Conservation (phyloP, 2,329 filamentous ascomycete species). For the Colletotrichum musae region DNA sequence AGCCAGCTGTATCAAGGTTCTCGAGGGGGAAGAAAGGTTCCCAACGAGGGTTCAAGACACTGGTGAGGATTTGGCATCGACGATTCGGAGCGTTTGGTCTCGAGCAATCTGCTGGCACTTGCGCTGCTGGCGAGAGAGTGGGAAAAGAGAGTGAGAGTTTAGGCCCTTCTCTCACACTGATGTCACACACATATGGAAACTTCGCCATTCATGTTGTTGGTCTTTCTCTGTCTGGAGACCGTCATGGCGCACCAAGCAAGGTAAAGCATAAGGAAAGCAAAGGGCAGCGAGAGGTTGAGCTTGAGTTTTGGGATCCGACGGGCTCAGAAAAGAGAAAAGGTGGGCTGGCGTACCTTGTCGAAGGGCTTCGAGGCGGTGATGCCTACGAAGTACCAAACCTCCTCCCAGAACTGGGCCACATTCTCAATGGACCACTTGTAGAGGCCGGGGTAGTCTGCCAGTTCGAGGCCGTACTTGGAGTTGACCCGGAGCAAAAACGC, state of each 20-base stretch:
- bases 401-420: slow-evolving; percentile 84
- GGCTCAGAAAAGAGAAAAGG: slow-evolving; percentile 4
- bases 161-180: slow-evolving; percentile 19
- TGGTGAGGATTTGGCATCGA: slow-evolving; percentile 33
- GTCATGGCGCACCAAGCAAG: slow-evolving; percentile 37
- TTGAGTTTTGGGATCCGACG: slow-evolving; percentile 23
- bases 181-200: slow-evolving; percentile 12
- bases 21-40: slow-evolving; percentile 3
- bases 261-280: slow-evolving; percentile 9
- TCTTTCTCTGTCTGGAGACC: background rate
- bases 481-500: slow-evolving; percentile 80
- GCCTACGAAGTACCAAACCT: slow-evolving; percentile 87
- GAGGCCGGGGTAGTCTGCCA: slow-evolving; percentile 80
- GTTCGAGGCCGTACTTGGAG: slow-evolving; percentile 72
- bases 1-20: slow-evolving; percentile 22
- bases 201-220: background rate
- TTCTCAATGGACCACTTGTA: slow-evolving; percentile 89
- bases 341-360: slow-evolving; percentile 62
- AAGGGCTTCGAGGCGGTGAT: slow-evolving; percentile 78
- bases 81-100: slow-evolving; percentile 22
- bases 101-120: slow-evolving; percentile 15
- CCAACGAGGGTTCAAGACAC: slow-evolving; percentile 40
- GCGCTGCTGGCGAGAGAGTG: slow-evolving; percentile 9
- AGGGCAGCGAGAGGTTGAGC: slow-evolving; percentile 21
- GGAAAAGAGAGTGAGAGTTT: slow-evolving; percentile 17